Percentiles rank a stretch among this genome's conserved stretches.
These are phyloP conservation scores for Echium plantagineum DNA, from an alignment of 257 asterid genomes.

Conservation along the genomic window DNA sequence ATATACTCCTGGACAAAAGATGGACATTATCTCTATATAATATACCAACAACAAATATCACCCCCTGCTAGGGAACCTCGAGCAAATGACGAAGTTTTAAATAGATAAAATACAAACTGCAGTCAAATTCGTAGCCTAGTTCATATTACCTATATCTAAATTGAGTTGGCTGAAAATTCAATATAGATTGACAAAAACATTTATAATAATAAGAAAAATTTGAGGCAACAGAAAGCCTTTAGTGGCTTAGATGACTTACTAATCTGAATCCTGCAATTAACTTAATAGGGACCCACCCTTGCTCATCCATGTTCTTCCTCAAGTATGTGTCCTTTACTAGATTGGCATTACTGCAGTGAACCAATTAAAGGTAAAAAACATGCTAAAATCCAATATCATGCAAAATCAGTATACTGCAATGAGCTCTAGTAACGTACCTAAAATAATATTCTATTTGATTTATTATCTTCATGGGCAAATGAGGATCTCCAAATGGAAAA, in stretches of 20 bases:
- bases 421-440: constrained; percentile 29
- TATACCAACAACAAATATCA: too few species aligned
- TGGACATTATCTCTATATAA: too few species aligned
- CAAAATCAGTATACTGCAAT: not conserved
- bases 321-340: constrained; percentile 48
- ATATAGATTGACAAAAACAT: too few species aligned
- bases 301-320: constrained; percentile 57
- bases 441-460: constrained; percentile 68
- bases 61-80: too few species aligned
- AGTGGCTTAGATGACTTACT: constrained; percentile 20
- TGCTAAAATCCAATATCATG: not conserved
- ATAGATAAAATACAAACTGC: too few species aligned
- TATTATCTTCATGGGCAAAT: constrained; percentile 37
- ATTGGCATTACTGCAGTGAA: constrained; percentile 45
- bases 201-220: too few species aligned
- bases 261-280: constrained; percentile 61
- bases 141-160: too few species aligned
- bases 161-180: too few species aligned
- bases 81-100: too few species aligned
- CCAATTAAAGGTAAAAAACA: not conserved
- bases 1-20: too few species aligned
- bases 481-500: constrained; percentile 38
- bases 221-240: too few species aligned
- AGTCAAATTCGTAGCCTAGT: too few species aligned
- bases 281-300: constrained; percentile 63